These are phyloP conservation scores for Fistulifera solaris DNA, from an alignment of 108 stramenopile genomes.

Conservation along the genomic window DNA sequence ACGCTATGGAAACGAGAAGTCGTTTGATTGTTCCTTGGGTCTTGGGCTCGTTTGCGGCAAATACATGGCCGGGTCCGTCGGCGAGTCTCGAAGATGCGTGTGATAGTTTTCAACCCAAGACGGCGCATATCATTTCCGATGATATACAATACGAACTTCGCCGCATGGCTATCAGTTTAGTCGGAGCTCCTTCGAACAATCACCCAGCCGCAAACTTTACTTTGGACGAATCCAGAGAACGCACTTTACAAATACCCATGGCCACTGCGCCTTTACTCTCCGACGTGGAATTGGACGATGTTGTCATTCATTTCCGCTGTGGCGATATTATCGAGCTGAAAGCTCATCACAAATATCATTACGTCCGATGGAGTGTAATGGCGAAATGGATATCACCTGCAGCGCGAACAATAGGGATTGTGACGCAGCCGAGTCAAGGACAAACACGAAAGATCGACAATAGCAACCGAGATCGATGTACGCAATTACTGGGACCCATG, in stretches of 20 bases:
- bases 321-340: conserved; percentile 4
- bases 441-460: background rate
- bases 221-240: background rate
- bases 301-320: conserved; percentile 19
- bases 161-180: conserved; percentile 2
- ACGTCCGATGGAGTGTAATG: background rate
- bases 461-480: background rate
- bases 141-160: conserved; percentile 7
- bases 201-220: background rate
- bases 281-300: conserved; percentile 10
- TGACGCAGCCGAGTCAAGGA: conserved; percentile 6
- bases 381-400: background rate
- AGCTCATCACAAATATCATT: conserved; percentile 4
- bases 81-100: too few species aligned
- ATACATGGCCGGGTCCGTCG: background rate
- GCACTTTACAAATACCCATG: too few species aligned
- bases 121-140: background rate
- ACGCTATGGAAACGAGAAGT: background rate
- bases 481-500: background rate
- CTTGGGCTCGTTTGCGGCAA: conserved; percentile 3
- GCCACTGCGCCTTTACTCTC: background rate
- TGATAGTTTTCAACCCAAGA: background rate
- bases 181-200: conserved; percentile 1
- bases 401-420: conserved; percentile 12
- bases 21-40: conserved; percentile 2